Base-by-base conservation (phyloP, 805 yeast genomes). In the Saturnispora saitoi region DNA sequence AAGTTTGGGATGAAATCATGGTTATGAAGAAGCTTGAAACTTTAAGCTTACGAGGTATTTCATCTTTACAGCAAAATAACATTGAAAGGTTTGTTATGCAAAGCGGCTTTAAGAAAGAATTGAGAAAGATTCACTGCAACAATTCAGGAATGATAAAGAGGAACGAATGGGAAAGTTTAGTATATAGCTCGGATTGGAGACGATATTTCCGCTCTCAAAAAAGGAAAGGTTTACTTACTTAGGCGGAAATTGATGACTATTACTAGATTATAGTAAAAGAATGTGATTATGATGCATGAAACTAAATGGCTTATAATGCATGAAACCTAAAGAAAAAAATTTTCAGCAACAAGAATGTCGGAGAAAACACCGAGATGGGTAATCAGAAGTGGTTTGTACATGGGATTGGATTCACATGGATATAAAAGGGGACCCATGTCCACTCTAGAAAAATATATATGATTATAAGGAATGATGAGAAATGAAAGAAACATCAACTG, bases 91-190 rank as follows among this genome's bases (percentile, higher is more conserved):
- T 55, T 30, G 48, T 55, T 8, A 32, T 51, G 47, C 10, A 50
- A n/a, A 52, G 58, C 20, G 42, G 48, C 6, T 49, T 57, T 10
- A 42, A 66, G 7, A 26, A 47, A 1, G 49, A 51, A 4, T 50
- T 65, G 15, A 29, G 48, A n/a, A 51, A 45, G 20, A 50, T 77
- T 10, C 73, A 77, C 54, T 65, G 77, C 39, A 57, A 68, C 2
- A 68, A 73, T 48, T 70, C 78, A 1, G 82, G 82, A 0, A 74
- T 76, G 79, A 62, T 64, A 32, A 68, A 70, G 50, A 63, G 65
- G 30, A 61, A 72, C n/a, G 68, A 60, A 17, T 77, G 81, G 81
- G 79, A 64, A 8, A 43, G 48, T 14, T 40, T 62, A n/a, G 48
- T 57, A 14, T 47, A 48, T 4, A 39, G 49, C 1, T 45, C 41